Evolutionary conservation across 2,329 filamentous ascomycete species (phyloP), one percentile per base, ranked within the genome.

Genomic region (Aspergillus ruber): DNA sequence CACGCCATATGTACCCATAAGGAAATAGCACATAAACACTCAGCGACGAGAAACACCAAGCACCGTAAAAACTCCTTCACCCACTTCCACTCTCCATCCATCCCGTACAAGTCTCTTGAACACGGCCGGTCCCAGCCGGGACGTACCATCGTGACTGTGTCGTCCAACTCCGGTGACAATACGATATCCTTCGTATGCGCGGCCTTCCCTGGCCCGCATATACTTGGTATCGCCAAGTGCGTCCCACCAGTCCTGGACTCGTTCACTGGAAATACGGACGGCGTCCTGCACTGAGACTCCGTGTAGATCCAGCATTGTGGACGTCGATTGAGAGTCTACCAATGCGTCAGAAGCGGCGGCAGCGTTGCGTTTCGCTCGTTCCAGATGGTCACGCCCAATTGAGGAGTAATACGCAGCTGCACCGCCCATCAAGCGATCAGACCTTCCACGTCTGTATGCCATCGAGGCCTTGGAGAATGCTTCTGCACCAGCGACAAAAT

Each of bases 81-180:
- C 78, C 40, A 86, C 77, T 63, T 89, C 81, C 29, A 93, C 74
- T 62, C 81, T 89, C 91, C 91, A 97, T 0, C 90, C 90, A 50
- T 91, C 87, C 40, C 80, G 77, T 35, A 83, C 76, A 38, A 97
- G 72, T 61, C 83, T 84, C 60, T 82, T 84, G 42, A 79, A 83
- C n/a, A 97, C 90, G 13, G 86, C 86, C 48, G 85, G 85, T 4
- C 90, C 85, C 50, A 97, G 66, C 56, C 82, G 83, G 1, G 86
- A 88, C 47, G 80, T 84, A 1, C 90, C 89, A 45, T 85, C 83
- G 42, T 82, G 78, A 58, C 83, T 93, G 67, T 97, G 91, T 46
- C 78, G 77, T 1, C 91, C 91, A 12, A 84, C 64, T 0, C 91
- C 91, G 3, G 90, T 95, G 46, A 97, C 80, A 50, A 97, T 83